Percentiles rank a stretch among this genome's conserved stretches.
These are phyloP conservation scores for Circinella minor DNA, from an alignment of 371 early-diverging fungal genomes.

Conservation along the genomic window DNA sequence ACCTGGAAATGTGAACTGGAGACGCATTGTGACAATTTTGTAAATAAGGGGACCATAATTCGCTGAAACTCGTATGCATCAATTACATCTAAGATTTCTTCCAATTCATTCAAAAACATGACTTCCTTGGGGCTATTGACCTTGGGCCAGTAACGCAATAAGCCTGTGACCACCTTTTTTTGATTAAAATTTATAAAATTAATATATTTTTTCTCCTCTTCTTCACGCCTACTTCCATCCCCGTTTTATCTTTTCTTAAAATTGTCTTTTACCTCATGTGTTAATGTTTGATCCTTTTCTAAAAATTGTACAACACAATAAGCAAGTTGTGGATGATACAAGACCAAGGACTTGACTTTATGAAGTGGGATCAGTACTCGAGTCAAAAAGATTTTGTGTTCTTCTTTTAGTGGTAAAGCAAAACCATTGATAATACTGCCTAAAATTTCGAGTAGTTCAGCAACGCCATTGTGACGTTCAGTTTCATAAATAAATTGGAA, in stretches of 20 bases:
- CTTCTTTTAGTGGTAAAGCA: slow-evolving; percentile 95
- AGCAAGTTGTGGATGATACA: slow-evolving; percentile 96
- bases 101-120: slow-evolving; percentile 97
- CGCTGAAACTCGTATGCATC: slow-evolving; percentile 89
- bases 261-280: slow-evolving; percentile 60
- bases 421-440: slow-evolving; percentile 99
- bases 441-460: slow-evolving; percentile 94
- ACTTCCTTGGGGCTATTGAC: slow-evolving; percentile 98
- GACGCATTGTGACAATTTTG: slow-evolving; percentile 91
- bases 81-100: slow-evolving; percentile 93
- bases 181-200: neutral
- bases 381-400: slow-evolving; percentile 93
- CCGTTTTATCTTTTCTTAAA: too few relatives aligned
- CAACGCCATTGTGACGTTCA: slow-evolving; percentile 96
- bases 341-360: slow-evolving; percentile 88
- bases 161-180: slow-evolving; percentile 70
- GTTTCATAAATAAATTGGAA: slow-evolving; percentile 96
- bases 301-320: slow-evolving; percentile 97
- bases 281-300: slow-evolving; percentile 92
- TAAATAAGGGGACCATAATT: slow-evolving; percentile 89
- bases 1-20: slow-evolving; percentile 97
- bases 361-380: slow-evolving; percentile 95
- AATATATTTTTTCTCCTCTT: neutral
- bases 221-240: too few relatives aligned
- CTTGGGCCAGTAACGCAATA: slow-evolving; percentile 97